Base-by-base conservation (phyloP, 106 monocot genomes). In the Vanilla planifolia region DNA sequence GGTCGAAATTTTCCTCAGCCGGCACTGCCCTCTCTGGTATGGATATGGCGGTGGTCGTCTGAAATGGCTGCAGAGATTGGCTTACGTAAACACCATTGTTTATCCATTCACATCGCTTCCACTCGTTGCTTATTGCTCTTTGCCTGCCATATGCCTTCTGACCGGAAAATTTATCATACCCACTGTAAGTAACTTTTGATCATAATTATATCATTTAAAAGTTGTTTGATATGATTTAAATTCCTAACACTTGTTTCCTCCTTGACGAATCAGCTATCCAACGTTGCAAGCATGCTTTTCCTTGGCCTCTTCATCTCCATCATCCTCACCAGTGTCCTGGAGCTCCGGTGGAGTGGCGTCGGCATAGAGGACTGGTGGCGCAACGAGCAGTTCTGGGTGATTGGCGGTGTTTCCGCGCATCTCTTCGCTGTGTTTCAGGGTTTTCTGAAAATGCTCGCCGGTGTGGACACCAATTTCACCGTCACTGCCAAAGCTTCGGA, bases 311-410 rank as follows among this genome's bases (percentile, higher is more conserved):
- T 96, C 78, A 75, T 87, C 65, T 90, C 95, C 71, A 96, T 96
- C 71, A 90, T 96, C 55, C n/a, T 84, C 22, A 96, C 95, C 14
- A 84, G 86, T 34, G 86, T 90, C 13, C 74, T 87, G 1, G 95
- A 96, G 84, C 73, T 90, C 17, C 80, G 95, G 3, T 96, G 95
- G 95, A 90, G 86, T 39, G 95, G 95, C 14, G 77, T 96, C 6
- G 83, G 94, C 21, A 89, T 94, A 8, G 94, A 89, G 61, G 89
- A 94, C 51, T 86, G 71, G 89, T 94, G 94, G 94, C 74, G 94
- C 11, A 94, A 94, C 23, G 94, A 94, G 65, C 94, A 94, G 67
- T 94, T 94, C 75, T 94, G 89, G 94, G 94, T 94, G 33, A 94
- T 89, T 6, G 93, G 93, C 19, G 93, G 93, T n/a, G 82, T 93